phyloP scores from a whole-genome alignment of 2,329 filamentous ascomycete genomes.

The Rhexocercosporidium sp. region DNA sequence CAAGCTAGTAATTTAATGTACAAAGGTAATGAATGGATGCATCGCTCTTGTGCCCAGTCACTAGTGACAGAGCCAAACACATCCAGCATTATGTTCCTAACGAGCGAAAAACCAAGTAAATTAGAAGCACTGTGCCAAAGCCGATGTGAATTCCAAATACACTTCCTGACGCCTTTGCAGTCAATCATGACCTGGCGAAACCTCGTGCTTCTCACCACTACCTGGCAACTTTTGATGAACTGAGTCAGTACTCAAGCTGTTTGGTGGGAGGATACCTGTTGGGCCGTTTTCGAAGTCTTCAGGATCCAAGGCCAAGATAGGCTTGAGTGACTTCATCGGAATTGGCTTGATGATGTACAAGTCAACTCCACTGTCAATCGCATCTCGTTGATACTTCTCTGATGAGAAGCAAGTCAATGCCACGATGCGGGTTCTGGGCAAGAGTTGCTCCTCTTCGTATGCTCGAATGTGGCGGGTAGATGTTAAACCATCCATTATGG shows the following conservation, averaged over 20 bases:
- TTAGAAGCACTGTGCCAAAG: no score
- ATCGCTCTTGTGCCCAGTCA: no score
- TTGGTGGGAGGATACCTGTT: no score
- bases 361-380: constrained; percentile 56
- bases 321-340: constrained; percentile 30
- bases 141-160: no score
- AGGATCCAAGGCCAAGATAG: constrained; percentile 28
- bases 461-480: constrained; percentile 53
- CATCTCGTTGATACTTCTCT: constrained; percentile 51
- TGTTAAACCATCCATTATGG: constrained; percentile 56
- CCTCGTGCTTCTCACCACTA: no score
- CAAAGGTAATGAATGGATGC: no score
- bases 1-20: no score
- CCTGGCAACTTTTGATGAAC: background rate
- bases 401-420: constrained; percentile 57
- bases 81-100: no score
- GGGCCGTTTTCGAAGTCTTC: background rate
- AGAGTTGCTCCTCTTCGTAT: constrained; percentile 48
- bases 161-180: no score
- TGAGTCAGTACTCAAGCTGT: background rate
- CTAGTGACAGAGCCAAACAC: no score
- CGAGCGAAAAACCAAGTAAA: no score
- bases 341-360: constrained; percentile 58
- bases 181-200: no score
- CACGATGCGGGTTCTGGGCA: constrained; percentile 51